Conservation (phyloP, 2,329 filamentous ascomycete species). For the Diaporthe longicolla region DNA sequence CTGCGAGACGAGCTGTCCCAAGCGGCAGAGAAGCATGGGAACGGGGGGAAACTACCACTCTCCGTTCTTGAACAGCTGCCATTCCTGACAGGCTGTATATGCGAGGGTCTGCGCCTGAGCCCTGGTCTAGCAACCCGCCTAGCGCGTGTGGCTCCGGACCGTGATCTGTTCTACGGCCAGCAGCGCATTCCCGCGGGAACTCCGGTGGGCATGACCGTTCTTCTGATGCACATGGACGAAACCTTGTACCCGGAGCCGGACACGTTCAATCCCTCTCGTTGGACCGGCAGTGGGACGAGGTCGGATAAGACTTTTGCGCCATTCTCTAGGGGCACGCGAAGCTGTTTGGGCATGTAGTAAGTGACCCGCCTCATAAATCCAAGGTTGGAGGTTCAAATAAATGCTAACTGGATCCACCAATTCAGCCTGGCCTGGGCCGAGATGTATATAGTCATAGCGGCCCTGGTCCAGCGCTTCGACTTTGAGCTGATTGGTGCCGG, state of each 20-base stretch:
- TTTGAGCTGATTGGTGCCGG: constrained; percentile 41
- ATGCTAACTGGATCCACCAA: not conserved
- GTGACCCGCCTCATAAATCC: constrained; percentile 31
- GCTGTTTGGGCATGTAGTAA: constrained; percentile 49
- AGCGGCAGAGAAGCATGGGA: constrained; percentile 32
- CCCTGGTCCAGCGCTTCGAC: constrained; percentile 41
- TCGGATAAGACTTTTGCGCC: constrained; percentile 46
- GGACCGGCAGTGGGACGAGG: constrained; percentile 44
- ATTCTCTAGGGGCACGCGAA: constrained; percentile 46
- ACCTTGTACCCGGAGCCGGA: constrained; percentile 43
- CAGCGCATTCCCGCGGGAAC: constrained; percentile 48
- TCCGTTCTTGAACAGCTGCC: constrained; percentile 51
- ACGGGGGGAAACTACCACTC: not conserved
- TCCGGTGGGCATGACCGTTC: constrained; percentile 47
- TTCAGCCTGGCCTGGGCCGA: constrained; percentile 46
- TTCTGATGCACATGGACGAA: constrained; percentile 47
- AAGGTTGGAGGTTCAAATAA: not conserved
- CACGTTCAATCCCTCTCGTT: constrained; percentile 49
- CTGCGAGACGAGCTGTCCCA: constrained; percentile 53
- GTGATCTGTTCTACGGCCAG: constrained; percentile 52
- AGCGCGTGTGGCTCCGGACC: constrained; percentile 49
- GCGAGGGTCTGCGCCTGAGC: constrained; percentile 60
- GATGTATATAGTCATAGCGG: constrained; percentile 43
- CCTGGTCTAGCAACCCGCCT: constrained; percentile 57
- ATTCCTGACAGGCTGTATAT: constrained; percentile 60